Percentiles rank a stretch among this genome's conserved stretches.
phyloP scores from a whole-genome alignment of 768 basidiomycete genomes.

The Leccinum imitatum region DNA sequence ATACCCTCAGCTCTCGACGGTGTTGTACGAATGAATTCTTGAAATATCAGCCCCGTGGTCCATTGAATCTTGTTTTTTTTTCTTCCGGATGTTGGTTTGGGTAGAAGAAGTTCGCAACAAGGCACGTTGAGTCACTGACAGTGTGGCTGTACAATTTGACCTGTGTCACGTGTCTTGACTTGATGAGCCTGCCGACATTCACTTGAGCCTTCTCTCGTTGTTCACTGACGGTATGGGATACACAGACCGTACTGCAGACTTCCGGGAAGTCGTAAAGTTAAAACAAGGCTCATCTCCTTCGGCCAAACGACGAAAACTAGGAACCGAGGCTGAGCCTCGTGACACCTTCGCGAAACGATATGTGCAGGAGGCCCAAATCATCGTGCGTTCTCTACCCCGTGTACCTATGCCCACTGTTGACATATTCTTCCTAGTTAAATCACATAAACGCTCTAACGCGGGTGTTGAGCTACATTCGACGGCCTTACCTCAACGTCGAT shows the following conservation, averaged over 20 bases:
- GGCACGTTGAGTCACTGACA: background rate
- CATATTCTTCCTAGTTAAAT: conserved; percentile 49
- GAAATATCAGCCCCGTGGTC: background rate
- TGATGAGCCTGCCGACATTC: background rate
- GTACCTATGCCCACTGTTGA: background rate
- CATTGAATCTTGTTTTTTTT: background rate
- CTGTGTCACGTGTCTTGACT: conserved; percentile 23
- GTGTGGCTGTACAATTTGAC: background rate
- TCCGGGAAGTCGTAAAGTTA: conserved; percentile 50
- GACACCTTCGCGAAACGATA: conserved; percentile 62
- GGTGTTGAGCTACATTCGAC: conserved; percentile 75
- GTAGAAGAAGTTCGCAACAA: background rate
- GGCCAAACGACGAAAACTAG: conserved; percentile 51
- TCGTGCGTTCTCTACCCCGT: conserved; percentile 41
- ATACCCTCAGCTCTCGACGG: conserved; percentile 26
- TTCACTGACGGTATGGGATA: conserved; percentile 46
- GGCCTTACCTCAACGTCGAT: conserved; percentile 85
- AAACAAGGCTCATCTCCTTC: conserved; percentile 43
- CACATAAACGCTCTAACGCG: conserved; percentile 69
- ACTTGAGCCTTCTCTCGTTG: background rate
- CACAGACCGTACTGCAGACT: conserved; percentile 61
- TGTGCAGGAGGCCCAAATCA: conserved; percentile 70
- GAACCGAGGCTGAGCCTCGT: conserved; percentile 37
- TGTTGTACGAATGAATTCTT: conserved; percentile 3
- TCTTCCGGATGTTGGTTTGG: background rate